These are phyloP conservation scores for Ganoderma sp. DNA, from an alignment of 1,284 basidiomycete species.

Conservation along the genomic window DNA sequence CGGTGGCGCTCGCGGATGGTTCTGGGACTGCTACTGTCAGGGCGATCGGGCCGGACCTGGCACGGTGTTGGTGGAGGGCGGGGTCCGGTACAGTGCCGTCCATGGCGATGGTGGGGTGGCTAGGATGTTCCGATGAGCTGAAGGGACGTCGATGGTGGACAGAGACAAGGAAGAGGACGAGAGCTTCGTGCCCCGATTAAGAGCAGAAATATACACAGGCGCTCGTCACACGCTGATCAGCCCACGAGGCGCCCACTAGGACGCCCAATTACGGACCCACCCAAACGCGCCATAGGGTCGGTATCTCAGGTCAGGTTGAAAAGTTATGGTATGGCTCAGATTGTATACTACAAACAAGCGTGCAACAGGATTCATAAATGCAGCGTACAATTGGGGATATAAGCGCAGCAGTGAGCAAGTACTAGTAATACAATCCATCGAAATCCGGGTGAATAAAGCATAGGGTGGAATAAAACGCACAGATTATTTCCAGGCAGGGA, in stretches of 20 bases:
- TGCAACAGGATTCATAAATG: not conserved
- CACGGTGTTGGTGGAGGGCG: not conserved
- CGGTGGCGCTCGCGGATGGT: constrained; percentile 29
- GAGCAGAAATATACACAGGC: constrained; percentile 18
- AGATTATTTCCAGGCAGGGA: not conserved
- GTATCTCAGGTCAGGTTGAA: not conserved
- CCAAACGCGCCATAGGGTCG: not conserved
- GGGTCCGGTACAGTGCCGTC: constrained; percentile 10
- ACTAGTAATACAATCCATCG: not conserved
- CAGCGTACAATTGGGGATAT: constrained; percentile 24
- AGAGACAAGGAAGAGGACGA: constrained; percentile 28
- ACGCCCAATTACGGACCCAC: no score
- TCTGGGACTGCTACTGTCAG: constrained; percentile 12
- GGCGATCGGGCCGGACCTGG: constrained; percentile 22
- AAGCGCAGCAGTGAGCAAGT: not conserved
- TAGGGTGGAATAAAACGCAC: not conserved
- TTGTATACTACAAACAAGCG: constrained; percentile 9
- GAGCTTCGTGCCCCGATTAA: constrained; percentile 27
- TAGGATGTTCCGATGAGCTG: not conserved
- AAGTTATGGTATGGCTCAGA: not conserved
- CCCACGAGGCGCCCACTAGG: not conserved
- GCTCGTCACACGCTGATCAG: constrained; percentile 29
- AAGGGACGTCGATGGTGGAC: constrained; percentile 24
- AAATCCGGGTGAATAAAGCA: not conserved
- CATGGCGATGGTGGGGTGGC: constrained; percentile 16